phyloP scores from a whole-genome alignment of 768 basidiomycete species.

The Fistulinella prunicolor region DNA sequence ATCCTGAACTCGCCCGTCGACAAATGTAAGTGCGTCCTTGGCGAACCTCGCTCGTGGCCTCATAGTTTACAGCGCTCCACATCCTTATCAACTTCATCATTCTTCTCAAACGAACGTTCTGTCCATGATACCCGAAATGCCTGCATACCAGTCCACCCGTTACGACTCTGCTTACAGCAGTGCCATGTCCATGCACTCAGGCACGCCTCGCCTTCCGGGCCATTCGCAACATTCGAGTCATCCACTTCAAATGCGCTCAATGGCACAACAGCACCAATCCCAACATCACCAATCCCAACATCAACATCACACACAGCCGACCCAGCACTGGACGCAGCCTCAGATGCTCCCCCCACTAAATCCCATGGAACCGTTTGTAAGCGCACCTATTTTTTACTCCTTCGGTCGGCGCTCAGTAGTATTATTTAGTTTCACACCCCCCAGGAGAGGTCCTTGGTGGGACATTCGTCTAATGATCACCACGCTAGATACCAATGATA shows the following conservation, averaged over 20 bases:
- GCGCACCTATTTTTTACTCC: conserved; percentile 22
- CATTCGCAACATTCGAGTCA: conserved; percentile 27
- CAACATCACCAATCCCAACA: conserved; percentile 22
- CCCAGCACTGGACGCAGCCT: conserved; percentile 23
- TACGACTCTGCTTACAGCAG: conserved; percentile 52
- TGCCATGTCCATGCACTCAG: conserved; percentile 28
- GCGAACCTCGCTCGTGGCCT: conserved; percentile 6
- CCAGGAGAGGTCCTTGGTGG: conserved; percentile 50
- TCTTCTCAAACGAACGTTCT: conserved; percentile 43
- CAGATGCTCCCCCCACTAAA: conserved; percentile 37
- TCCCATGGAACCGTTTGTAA: conserved; percentile 64
- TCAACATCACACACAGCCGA: conserved; percentile 23
- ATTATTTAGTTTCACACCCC: conserved; percentile 27
- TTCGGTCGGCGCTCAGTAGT: conserved; percentile 10
- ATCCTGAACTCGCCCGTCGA: conserved; percentile 44
- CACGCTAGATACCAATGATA: conserved; percentile 52
- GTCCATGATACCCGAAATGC: conserved; percentile 58
- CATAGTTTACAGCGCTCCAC: conserved; percentile 36
- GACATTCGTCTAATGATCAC: conserved; percentile 46
- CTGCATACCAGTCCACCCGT: conserved; percentile 48
- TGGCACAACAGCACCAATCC: conserved; percentile 43
- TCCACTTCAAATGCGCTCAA: conserved; percentile 47
- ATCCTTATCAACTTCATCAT: conserved; percentile 43
- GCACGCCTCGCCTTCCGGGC: conserved; percentile 38
- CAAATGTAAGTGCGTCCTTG: conserved; percentile 40